Percentiles rank a stretch among this genome's conserved stretches.
phyloP scores from a whole-genome alignment of 805 yeast species.

The Sugiyamaella smithiae region DNA sequence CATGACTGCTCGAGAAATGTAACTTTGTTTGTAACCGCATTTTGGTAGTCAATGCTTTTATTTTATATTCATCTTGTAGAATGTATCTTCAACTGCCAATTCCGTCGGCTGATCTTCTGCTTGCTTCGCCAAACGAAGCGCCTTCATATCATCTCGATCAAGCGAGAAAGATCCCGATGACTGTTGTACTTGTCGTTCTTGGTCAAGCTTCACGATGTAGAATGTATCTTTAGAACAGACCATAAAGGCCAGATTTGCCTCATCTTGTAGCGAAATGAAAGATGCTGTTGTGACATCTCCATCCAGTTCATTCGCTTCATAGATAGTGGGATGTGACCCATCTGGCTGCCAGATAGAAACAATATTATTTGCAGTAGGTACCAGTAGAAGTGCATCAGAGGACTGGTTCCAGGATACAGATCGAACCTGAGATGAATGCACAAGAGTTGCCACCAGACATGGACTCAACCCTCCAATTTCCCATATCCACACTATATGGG shows the following conservation, averaged over 20 bases:
- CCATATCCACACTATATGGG: slow-evolving; percentile 26
- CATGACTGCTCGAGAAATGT: not conserved
- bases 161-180: too few species aligned
- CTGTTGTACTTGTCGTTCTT: too few species aligned
- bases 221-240: too few species aligned
- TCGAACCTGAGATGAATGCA: slow-evolving; percentile 15
- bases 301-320: not conserved
- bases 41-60: not conserved
- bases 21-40: too few species aligned
- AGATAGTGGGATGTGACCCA: slow-evolving; percentile 2
- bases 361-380: slow-evolving; percentile 9
- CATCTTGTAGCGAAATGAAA: not conserved
- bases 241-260: not conserved
- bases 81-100: slow-evolving; percentile 1
- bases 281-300: not conserved
- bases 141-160: not conserved
- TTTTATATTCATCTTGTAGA: not conserved
- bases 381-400: slow-evolving; percentile 9
- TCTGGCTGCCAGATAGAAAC: slow-evolving; percentile 16
- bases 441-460: slow-evolving; percentile 14
- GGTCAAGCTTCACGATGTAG: too few species aligned
- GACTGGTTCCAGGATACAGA: slow-evolving; percentile 9
- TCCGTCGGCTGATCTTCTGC: not conserved
- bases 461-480: slow-evolving; percentile 1
- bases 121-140: not conserved